Conservation (phyloP, 2,329 filamentous ascomycete genomes). For the Ambrosiella cleistominuta region DNA sequence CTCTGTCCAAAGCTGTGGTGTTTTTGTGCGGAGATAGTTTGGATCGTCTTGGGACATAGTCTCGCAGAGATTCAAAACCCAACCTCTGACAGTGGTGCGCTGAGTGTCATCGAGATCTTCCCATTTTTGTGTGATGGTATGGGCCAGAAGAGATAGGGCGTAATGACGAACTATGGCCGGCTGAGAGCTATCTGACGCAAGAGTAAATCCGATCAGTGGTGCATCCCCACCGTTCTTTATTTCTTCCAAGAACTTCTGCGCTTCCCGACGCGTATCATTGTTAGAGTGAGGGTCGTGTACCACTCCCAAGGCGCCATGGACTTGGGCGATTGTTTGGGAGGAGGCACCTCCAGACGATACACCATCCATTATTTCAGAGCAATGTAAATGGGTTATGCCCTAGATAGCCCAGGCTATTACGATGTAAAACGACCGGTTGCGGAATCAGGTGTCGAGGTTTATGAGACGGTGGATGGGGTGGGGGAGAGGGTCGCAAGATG, state of each 20-base stretch:
- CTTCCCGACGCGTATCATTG: slow-evolving; percentile 67
- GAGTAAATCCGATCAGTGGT: slow-evolving; percentile 65
- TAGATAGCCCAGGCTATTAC: background rate
- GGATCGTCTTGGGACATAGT: slow-evolving; percentile 56
- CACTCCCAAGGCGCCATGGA: slow-evolving; percentile 70
- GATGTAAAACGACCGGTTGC: background rate
- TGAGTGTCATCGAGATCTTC: slow-evolving; percentile 53
- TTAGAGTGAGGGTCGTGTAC: slow-evolving; percentile 69
- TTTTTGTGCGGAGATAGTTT: slow-evolving; percentile 76
- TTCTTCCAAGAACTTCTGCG: slow-evolving; percentile 69
- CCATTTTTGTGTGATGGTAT: slow-evolving; percentile 75
- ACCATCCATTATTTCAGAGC: slow-evolving; percentile 12
- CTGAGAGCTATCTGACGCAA: slow-evolving; percentile 60
- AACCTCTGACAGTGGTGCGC: slow-evolving; percentile 48
- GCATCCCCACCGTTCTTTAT: slow-evolving; percentile 67
- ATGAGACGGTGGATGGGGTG: background rate
- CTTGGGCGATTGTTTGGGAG: slow-evolving; percentile 39
- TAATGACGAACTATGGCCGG: slow-evolving; percentile 79
- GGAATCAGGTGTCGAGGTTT: background rate
- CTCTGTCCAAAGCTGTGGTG: slow-evolving; percentile 87
- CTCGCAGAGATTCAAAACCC: slow-evolving; percentile 64
- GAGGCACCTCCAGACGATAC: slow-evolving; percentile 20
- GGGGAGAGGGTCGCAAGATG: too few species aligned
- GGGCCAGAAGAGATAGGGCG: slow-evolving; percentile 78
- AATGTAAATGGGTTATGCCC: background rate